Percentiles rank a stretch among this genome's conserved stretches.
Conservation (phyloP, 108 stramenopile species). For the Cyclostephanos tholiformis region DNA sequence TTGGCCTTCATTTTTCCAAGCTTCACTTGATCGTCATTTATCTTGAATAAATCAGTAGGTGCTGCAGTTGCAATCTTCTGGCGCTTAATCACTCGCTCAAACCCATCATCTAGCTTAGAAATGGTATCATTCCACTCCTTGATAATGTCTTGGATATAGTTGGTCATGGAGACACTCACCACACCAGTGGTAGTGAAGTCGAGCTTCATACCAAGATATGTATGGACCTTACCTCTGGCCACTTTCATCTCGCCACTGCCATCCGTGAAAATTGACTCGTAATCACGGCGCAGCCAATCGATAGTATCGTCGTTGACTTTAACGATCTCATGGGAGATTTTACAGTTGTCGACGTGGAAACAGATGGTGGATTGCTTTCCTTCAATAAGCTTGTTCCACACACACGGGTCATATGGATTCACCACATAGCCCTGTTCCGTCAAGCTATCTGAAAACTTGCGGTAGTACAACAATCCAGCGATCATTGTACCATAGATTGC, state of each 20-base stretch:
- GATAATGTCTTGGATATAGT: constrained; percentile 35
- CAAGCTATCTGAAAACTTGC: neutral
- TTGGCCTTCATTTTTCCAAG: neutral
- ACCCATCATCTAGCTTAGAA: neutral
- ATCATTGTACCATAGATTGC: no score
- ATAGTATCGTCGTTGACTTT: neutral
- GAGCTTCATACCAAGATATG: constrained; percentile 25
- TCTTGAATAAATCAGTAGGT: constrained; percentile 11
- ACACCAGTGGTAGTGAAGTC: constrained; percentile 30
- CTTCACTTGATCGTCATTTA: constrained; percentile 8
- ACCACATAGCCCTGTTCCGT: neutral
- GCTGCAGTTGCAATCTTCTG: constrained; percentile 7
- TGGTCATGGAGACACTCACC: neutral
- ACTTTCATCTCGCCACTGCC: neutral
- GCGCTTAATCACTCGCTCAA: neutral
- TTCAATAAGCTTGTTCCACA: constrained; percentile 11
- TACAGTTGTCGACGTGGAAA: constrained; percentile 6
- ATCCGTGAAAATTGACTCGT: neutral
- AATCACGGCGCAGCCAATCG: no score
- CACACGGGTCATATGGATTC: constrained; percentile 22
- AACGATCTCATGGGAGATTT: no score
- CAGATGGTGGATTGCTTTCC: neutral
- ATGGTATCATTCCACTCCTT: constrained; percentile 1
- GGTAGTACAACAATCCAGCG: constrained; percentile 6
- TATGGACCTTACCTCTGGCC: constrained; percentile 2